These are phyloP conservation scores for Wallemia mellicola DNA, from an alignment of 1,284 basidiomycete species.

Conservation along the genomic window DNA sequence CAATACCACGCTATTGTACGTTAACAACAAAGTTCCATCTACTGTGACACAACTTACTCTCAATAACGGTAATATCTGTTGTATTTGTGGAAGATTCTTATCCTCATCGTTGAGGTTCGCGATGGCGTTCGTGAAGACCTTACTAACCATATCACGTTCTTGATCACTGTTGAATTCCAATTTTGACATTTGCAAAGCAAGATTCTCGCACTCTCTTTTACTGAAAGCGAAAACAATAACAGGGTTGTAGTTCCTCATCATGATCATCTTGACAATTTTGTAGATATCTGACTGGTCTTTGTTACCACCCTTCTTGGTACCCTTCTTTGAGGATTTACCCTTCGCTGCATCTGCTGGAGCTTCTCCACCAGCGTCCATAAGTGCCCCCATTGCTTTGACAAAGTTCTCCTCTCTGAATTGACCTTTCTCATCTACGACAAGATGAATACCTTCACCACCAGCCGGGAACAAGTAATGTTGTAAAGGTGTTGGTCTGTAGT, in stretches of 20 bases:
- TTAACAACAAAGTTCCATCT: neutral
- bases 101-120: constrained; percentile 67
- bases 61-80: constrained; percentile 69
- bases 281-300: constrained; percentile 88
- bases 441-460: constrained; percentile 83
- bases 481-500: constrained; percentile 89
- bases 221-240: constrained; percentile 98
- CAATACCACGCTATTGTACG: constrained; percentile 41
- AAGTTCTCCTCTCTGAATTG: constrained; percentile 96
- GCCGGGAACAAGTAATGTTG: constrained; percentile 96
- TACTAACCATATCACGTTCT: constrained; percentile 61
- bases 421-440: constrained; percentile 91
- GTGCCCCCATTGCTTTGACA: constrained; percentile 82
- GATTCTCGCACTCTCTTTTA: constrained; percentile 85
- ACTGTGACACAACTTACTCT: constrained; percentile 17
- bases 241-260: constrained; percentile 90
- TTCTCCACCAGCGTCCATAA: constrained; percentile 60
- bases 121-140: constrained; percentile 85
- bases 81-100: constrained; percentile 70
- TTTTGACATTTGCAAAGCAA: constrained; percentile 75
- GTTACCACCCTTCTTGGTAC: constrained; percentile 59
- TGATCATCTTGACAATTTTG: constrained; percentile 97
- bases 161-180: constrained; percentile 86
- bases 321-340: constrained; percentile 46
- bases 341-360: constrained; percentile 65